Evolutionary conservation across 306 rosid genomes (phyloP), one percentile per base, ranked within the genome.

Genomic region (Rosa chinensis): DNA sequence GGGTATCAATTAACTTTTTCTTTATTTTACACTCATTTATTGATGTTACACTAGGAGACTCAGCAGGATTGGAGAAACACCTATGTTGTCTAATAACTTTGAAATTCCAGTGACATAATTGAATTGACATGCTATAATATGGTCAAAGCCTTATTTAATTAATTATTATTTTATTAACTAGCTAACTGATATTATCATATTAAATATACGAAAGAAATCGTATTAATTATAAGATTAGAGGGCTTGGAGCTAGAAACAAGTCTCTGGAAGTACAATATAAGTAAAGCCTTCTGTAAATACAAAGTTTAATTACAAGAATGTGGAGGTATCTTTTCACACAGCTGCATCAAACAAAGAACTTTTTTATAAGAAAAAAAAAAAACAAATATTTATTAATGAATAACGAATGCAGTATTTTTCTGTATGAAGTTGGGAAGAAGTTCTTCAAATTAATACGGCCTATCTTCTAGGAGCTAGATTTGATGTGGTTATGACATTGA

Each of bases 401-500:
- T 70, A 44, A 40, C 4, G 58, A 56, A 69, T 40, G 71, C 55
- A 43, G 59, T 61, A 44, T 44, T 58, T 59, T 61, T 43, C 75
- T 20, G 75, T 44, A 10, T n/a, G 8, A 53, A 44, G 10, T 13
- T 25, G 58, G 37, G 37, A 75, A 50, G 6, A 21, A 11, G 64
- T 66, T 56, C 59, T 76, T 47, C 81, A 47, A 76, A 59, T 40
- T 48, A 28, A 5, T 63, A 8, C 25, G 25, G 64, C 16, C 1
- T 20, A 39, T 79, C 77, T 70, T 55, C 49, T 48, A 3, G 14
- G 81, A n/a, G 62, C 72, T 56, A 59, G 86, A 78, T 40, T 40
- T 5, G 73, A 8, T 47, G 84, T 59, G 86, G 52, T 59, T 82
- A 86, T 58, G 89, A 83, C 70, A 92, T 83, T 77, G 86, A 87